Percentiles rank a stretch among this genome's conserved stretches.
Conservation (phyloP, 2,329 filamentous ascomycete genomes). For the Aspergillus unguis region DNA sequence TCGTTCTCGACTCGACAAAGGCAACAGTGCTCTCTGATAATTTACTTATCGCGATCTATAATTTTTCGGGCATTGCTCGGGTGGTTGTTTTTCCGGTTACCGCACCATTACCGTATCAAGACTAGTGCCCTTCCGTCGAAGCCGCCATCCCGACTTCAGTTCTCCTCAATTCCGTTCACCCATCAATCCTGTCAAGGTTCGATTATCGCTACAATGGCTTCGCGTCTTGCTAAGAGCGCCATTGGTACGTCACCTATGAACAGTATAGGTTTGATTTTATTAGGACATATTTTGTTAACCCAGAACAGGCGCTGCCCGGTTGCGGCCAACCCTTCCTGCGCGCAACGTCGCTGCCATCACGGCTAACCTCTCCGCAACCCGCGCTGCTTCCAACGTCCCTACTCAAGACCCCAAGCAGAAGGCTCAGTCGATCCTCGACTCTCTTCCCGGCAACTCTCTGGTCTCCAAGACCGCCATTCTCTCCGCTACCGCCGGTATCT, state of each 20-base stretch:
- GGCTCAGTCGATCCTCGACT: constrained; percentile 91
- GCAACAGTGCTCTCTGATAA: background rate
- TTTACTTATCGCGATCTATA: constrained; percentile 5
- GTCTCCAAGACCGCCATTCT: constrained; percentile 96
- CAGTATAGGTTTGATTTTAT: constrained; percentile 14
- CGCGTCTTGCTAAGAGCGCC: constrained; percentile 92
- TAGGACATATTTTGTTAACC: constrained; percentile 31
- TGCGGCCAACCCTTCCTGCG: constrained; percentile 76
- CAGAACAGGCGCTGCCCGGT: constrained; percentile 75
- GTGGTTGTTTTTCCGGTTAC: constrained; percentile 32
- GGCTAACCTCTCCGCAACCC: constrained; percentile 63
- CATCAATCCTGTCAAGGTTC: constrained; percentile 49
- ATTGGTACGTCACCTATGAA: constrained; percentile 66
- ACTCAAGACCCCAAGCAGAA: constrained; percentile 91
- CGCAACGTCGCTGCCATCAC: constrained; percentile 72
- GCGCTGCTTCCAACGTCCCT: constrained; percentile 73
- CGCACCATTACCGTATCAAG: constrained; percentile 26
- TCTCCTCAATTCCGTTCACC: constrained; percentile 40
- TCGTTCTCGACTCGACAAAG: background rate
- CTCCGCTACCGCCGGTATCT: constrained; percentile 84
- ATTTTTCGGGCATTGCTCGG: constrained; percentile 28
- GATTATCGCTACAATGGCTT: constrained; percentile 82
- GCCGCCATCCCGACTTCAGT: constrained; percentile 39
- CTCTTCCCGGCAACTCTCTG: constrained; percentile 86
- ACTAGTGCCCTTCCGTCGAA: constrained; percentile 38